Base-by-base conservation (phyloP, 2,329 filamentous ascomycete genomes). In the Penicillium sclerotiorum region DNA sequence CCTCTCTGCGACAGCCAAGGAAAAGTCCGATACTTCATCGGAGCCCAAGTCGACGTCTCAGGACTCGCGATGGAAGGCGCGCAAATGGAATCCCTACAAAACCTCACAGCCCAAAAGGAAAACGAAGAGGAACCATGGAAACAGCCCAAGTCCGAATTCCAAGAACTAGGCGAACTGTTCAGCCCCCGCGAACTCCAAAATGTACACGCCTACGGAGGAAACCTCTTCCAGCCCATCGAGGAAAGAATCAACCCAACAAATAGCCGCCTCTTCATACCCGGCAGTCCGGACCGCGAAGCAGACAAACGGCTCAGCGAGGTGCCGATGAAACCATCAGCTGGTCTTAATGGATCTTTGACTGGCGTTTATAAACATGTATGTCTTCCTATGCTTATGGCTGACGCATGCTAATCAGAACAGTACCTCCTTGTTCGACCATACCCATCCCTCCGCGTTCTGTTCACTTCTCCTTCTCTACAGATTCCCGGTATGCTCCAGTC, bases 1-100 rank as follows among this genome's bases (percentile, higher is more conserved):
- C 87, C 87, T 0, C 72, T 90, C 0, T 81, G 84, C 56, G 87
- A 90, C 62, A 86, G 81, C 37, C 79, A 81, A n/a, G 87, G 87
- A 2, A 75, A 77, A 0, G 77, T 88, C 1, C 79, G 86, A 21
- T 90, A 90, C 64, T 84, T 83, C 61, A 82, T 90, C 47, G 87
- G 87, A 22, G 86, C 86, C 0, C 86, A 90, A 63, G 82, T 90
- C 23, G 87, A 90, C 55, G 78, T 90, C 7, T 87, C 83, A 1
- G 84, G 85, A 2, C 75, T 90, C 0, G 82, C 84, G n/a, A 87
- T 85, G 62, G 83, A 88, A 35, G 82, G 79, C 53, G 78, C 81
- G 1, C 85, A 86, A 17, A 78, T 90, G 35, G 83, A 86, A 11
- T 84, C 83, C 18, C n/a, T 43, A 22, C 40, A 43, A 32, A 32